phyloP scores from a whole-genome alignment of 345 rosid species.

The Aquilaria sinensis region DNA sequence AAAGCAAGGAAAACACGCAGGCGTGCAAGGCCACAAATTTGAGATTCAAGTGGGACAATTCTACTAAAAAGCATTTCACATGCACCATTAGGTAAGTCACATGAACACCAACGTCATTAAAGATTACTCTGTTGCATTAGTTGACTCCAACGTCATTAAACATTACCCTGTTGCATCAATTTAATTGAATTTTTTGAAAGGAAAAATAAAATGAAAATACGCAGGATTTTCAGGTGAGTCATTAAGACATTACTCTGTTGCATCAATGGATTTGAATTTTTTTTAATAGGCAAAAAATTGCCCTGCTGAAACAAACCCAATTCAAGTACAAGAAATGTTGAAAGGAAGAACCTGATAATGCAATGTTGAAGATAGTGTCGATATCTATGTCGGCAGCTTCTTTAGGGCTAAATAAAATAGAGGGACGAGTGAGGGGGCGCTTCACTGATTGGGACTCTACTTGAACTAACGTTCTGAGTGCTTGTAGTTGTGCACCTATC shows the following conservation, averaged over 20 bases:
- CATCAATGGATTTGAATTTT: not conserved
- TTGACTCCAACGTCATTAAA: no score
- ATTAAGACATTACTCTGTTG: no score
- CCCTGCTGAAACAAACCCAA: not conserved
- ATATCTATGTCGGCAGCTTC: constrained; percentile 75
- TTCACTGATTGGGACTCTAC: constrained; percentile 45
- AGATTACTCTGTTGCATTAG: no score
- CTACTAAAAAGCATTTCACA: not conserved
- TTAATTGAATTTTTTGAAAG: not conserved
- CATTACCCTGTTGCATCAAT: no score
- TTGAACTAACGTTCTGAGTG: constrained; percentile 44
- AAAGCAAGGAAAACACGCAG: not conserved
- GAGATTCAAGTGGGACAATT: not conserved
- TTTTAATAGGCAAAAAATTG: no score
- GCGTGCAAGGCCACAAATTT: not conserved
- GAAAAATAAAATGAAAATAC: not conserved
- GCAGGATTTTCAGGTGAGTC: no score
- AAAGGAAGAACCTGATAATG: constrained; percentile 44
- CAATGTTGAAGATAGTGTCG: constrained; percentile 53
- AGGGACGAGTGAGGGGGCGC: constrained; percentile 55
- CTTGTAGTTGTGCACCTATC: constrained; percentile 60
- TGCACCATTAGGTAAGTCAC: no score
- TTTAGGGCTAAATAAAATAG: constrained; percentile 45
- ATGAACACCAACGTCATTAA: no score
- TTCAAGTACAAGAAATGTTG: not conserved